Conservation (phyloP, 192 early-diverging fungal genomes). For the Backusella macrospora region DNA sequence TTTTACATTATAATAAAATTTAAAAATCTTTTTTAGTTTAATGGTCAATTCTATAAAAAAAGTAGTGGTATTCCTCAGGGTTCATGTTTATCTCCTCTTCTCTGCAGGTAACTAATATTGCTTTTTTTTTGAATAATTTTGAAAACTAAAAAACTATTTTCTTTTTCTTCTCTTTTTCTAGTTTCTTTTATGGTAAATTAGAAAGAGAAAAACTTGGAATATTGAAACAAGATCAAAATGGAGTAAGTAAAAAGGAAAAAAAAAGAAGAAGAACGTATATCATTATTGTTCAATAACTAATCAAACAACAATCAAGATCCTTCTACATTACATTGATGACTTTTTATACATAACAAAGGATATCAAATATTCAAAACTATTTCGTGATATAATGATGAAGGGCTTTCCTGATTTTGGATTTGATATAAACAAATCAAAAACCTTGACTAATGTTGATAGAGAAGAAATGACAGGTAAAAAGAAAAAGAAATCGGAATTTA, state of each 20-base stretch:
- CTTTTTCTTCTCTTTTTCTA: background rate
- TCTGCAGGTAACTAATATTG: background rate
- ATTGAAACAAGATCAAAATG: background rate
- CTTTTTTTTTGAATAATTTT: background rate
- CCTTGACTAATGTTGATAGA: background rate
- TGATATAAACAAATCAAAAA: background rate
- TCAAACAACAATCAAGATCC: background rate
- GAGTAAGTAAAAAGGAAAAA: background rate
- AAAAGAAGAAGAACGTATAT: background rate
- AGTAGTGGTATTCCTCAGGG: conserved; percentile 7
- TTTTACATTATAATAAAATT: too few relatives aligned
- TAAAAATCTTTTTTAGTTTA: background rate
- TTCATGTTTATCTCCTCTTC: background rate
- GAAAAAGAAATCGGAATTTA: background rate
- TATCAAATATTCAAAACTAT: background rate
- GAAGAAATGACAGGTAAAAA: conserved; percentile 4
- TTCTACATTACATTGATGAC: conserved; percentile 8
- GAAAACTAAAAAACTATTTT: background rate
- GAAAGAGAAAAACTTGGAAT: background rate
- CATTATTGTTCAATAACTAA: background rate
- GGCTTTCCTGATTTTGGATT: conserved; percentile 2
- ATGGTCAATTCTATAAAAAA: background rate
- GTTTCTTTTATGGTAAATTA: background rate
- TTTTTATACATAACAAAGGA: conserved; percentile 19
- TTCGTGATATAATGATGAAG: background rate